phyloP scores from a whole-genome alignment of 2,329 filamentous ascomycete genomes.

The Albophoma yamanashiensis region DNA sequence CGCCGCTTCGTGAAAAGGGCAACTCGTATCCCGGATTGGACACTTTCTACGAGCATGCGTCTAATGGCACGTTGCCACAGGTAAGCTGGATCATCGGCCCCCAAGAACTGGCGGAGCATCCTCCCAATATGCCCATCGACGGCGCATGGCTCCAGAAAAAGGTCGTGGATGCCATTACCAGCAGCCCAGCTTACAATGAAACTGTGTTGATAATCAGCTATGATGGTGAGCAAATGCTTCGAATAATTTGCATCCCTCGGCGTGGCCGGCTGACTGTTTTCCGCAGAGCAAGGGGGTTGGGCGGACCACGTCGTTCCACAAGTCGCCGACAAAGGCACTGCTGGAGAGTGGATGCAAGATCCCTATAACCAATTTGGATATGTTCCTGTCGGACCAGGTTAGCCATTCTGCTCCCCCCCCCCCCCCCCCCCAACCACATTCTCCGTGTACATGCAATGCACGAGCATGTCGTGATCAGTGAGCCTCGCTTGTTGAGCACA shows the following conservation, averaged over 20 bases:
- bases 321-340: conserved; percentile 32
- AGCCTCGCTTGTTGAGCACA: neutral
- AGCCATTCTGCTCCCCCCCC: neutral
- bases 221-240: conserved; percentile 21
- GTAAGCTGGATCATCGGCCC: conserved; percentile 42
- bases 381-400: conserved; percentile 17
- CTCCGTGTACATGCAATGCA: too few relatives aligned
- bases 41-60: conserved; percentile 36
- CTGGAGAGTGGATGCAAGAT: conserved; percentile 39
- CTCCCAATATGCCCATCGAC: conserved; percentile 40
- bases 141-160: conserved; percentile 45
- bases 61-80: conserved; percentile 36
- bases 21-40: conserved; percentile 34
- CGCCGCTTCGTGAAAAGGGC: conserved; percentile 5
- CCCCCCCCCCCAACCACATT: too few relatives aligned
- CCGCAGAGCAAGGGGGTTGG: conserved; percentile 39
- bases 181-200: conserved; percentile 34
- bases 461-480: neutral
- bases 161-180: conserved; percentile 36
- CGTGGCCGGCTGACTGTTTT: neutral
- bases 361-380: conserved; percentile 17
- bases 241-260: neutral
- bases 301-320: conserved; percentile 40
- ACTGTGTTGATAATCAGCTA: conserved; percentile 41
- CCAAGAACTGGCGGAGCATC: conserved; percentile 31